Percentiles rank a stretch among this genome's conserved stretches.
phyloP scores from a whole-genome alignment of 23 red algal species.

The Gracilaria domingensis region DNA sequence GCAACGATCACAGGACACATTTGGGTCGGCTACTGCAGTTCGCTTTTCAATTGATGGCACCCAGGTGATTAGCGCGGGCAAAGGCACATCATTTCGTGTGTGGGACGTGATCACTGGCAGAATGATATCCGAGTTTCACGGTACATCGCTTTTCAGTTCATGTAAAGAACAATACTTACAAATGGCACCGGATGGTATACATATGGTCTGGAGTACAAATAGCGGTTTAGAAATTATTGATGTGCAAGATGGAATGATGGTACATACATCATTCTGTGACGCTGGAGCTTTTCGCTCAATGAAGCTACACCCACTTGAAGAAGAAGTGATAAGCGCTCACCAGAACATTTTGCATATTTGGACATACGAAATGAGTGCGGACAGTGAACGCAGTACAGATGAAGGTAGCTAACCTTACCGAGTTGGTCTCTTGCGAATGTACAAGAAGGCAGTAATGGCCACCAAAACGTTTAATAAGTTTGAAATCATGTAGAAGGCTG shows the following conservation, averaged over 20 bases:
- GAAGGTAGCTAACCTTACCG: too few species aligned
- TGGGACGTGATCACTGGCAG: constrained; percentile 43
- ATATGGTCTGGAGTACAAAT: constrained; percentile 7
- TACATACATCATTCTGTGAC: neutral
- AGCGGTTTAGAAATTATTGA: constrained; percentile 10
- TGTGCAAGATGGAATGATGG: constrained; percentile 43
- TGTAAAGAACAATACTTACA: neutral
- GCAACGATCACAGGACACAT: neutral
- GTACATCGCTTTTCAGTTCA: neutral
- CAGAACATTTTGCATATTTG: neutral
- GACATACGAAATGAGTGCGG: neutral
- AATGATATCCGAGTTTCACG: constrained; percentile 27
- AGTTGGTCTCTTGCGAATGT: too few species aligned
- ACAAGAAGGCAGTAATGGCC: too few species aligned
- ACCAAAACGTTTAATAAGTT: too few species aligned
- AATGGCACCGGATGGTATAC: constrained; percentile 37
- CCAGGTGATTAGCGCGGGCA: constrained; percentile 1
- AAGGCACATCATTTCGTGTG: constrained; percentile 14
- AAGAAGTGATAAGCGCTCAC: constrained; percentile 26
- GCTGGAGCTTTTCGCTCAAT: neutral
- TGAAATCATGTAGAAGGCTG: too few species aligned
- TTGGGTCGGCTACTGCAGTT: neutral
- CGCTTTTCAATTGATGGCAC: constrained; percentile 42
- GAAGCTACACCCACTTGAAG: constrained; percentile 39
- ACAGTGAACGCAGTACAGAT: neutral